A percentile compares a stretch with the other conserved stretches of the same genome.
Evolutionary conservation across 2,329 filamentous ascomycete species (phyloP).

Genomic region (Cryphonectria naterciae): DNA sequence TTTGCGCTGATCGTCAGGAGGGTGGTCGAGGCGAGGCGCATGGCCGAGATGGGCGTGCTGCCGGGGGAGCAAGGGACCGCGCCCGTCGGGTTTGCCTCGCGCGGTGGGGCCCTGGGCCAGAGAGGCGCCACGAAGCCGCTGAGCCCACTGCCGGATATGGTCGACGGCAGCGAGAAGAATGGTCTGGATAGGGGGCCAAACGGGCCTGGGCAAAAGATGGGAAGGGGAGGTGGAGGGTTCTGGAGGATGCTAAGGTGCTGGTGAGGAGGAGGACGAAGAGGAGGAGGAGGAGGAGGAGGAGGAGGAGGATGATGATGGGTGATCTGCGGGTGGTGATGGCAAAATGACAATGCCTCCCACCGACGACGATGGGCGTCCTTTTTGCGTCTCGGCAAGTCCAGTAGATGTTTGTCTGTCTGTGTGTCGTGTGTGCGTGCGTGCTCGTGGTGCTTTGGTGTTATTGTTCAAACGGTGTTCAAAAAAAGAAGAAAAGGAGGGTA

Average conservation of each 20-base stretch:
- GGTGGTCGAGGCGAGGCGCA: slow-evolving; percentile 60
- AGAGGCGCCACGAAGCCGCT: slow-evolving; percentile 62
- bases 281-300: too few species aligned
- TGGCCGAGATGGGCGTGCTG: slow-evolving; percentile 53
- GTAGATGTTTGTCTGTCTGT: background rate
- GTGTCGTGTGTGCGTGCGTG: background rate
- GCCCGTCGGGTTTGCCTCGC: background rate
- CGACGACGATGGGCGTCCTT: background rate
- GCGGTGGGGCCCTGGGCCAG: slow-evolving; percentile 44
- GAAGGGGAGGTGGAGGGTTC: slow-evolving; percentile 50
- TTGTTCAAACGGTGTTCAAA: background rate
- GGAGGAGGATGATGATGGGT: too few species aligned
- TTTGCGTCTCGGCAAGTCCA: background rate
- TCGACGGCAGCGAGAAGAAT: slow-evolving; percentile 46
- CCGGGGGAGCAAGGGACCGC: slow-evolving; percentile 42
- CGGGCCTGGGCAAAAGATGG: slow-evolving; percentile 50
- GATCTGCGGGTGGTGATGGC: background rate
- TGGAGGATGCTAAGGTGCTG: slow-evolving; percentile 62
- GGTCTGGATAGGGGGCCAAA: slow-evolving; percentile 35
- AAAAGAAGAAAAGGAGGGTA: too few species aligned
- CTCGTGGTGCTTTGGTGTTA: background rate
- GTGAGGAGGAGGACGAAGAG: slow-evolving; percentile 39
- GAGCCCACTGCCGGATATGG: slow-evolving; percentile 53
- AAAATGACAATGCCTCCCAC: background rate
- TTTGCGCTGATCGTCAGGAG: slow-evolving; percentile 72